These are phyloP conservation scores for Saccharomycopsis sp. DNA, from an alignment of 805 yeast genomes.

Conservation along the genomic window DNA sequence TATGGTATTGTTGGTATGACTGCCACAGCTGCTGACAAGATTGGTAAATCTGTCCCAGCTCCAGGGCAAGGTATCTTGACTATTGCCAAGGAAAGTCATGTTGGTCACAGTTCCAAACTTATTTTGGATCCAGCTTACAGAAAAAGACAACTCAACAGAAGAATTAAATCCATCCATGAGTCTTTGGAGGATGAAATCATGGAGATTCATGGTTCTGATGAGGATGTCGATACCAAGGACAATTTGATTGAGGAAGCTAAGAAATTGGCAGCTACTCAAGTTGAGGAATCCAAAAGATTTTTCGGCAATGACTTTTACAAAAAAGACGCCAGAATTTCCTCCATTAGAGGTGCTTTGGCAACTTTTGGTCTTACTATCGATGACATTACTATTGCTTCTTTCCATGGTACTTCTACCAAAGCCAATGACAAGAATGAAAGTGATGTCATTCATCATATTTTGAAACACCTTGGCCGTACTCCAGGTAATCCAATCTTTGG, in stretches of 20 bases:
- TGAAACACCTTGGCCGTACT: constrained; percentile 89
- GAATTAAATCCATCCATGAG: constrained; percentile 74
- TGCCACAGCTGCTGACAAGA: constrained; percentile 96
- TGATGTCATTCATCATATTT: constrained; percentile 83
- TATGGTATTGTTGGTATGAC: constrained; percentile 91
- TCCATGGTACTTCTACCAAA: constrained; percentile 98
- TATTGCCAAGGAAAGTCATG: constrained; percentile 90
- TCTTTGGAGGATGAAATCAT: constrained; percentile 64
- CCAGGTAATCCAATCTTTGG: constrained; percentile 97
- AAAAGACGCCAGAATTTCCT: constrained; percentile 89
- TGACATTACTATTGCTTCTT: constrained; percentile 92
- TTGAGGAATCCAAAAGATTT: constrained; percentile 78
- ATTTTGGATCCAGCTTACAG: constrained; percentile 88
- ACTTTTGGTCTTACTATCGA: constrained; percentile 88
- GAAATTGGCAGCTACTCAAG: constrained; percentile 77
- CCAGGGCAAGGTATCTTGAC: constrained; percentile 99
- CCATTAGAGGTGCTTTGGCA: constrained; percentile 94
- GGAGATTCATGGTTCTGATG: constrained; percentile 39
- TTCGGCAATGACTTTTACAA: constrained; percentile 95
- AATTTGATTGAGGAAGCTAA: constrained; percentile 72
- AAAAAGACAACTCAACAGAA: constrained; percentile 75
- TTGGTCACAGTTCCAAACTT: constrained; percentile 34
- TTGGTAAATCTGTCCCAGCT: constrained; percentile 98
- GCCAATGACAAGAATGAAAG: constrained; percentile 99
- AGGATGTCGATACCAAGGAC: constrained; percentile 38